Evolutionary conservation across 2,329 filamentous ascomycete genomes (phyloP), one percentile per base, ranked within the genome.

Genomic region (Colletotrichum agaves): DNA sequence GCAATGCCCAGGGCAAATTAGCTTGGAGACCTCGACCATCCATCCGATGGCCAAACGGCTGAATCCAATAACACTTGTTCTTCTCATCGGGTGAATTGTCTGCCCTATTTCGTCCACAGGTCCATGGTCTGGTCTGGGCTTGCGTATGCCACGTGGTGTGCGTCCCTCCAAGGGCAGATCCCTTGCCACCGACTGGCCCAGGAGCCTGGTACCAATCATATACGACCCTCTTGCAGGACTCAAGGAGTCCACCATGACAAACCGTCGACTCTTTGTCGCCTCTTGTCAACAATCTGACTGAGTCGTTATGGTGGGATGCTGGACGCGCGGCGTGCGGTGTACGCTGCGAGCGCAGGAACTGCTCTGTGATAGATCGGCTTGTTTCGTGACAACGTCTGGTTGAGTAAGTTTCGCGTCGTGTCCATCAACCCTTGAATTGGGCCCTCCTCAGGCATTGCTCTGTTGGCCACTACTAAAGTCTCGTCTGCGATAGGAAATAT

Each of bases 101-200:
- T 12, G 37, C n/a, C 49, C 8, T 50, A 17, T 23, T 33, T 12
- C 44, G 17, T 21, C 35, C 52, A 15, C 35, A 12, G 3, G 10
- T 37, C 35, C 27, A 15, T n/a, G 6, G 7, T 50, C 47, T n/a
- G 6, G 7, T 50, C 47, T 31, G 19, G 44, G 35, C 10, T 37
- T 11, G 52, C 58, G 44, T 41, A 12, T 67, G 59, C 63, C 59
- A 67, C 59, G 63, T 63, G 63, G 50, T 31, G 52, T 15, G 43
- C 37, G 44, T 27, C 27, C 27, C 27, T 27, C 27, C 27, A 27
- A 27, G 27, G 37, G 31, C 37, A 27, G 10, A 61, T 49, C 57
- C 39, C 57, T 39, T 15, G 43, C 41, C 41, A 5, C 15, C n/a
- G 12, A 23, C 46, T 31, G n/a, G 47, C 31, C 50, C 37, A 21